Percentiles rank a stretch among this genome's conserved stretches.
phyloP scores from a whole-genome alignment of 164 flowering plant genomes.

The Piper longum region DNA sequence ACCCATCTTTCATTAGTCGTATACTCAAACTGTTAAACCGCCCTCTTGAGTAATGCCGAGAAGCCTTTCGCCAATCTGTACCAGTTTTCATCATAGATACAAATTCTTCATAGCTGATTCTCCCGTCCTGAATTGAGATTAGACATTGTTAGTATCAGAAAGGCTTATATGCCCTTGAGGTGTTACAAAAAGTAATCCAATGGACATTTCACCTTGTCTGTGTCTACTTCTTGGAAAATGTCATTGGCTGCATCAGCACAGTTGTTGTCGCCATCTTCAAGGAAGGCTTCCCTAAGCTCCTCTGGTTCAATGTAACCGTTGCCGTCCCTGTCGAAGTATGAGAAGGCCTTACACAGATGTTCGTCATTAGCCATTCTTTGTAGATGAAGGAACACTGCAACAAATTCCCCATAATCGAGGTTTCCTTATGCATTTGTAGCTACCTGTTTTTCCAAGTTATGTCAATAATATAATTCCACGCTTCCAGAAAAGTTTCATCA shows the following conservation, averaged over 20 bases:
- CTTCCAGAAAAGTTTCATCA: no score
- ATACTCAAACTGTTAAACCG: conserved; percentile 85
- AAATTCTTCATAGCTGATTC: conserved; percentile 81
- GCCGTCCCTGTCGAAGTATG: conserved; percentile 68
- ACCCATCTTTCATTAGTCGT: conserved; percentile 86
- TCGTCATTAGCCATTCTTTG: conserved; percentile 80
- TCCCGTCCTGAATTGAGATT: conserved; percentile 53
- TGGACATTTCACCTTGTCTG: conserved; percentile 51
- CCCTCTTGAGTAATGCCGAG: conserved; percentile 88
- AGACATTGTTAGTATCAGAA: background rate
- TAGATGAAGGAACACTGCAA: conserved; percentile 32
- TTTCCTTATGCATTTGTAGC: conserved; percentile 63
- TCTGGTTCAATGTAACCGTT: conserved; percentile 71
- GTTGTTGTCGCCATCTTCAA: conserved; percentile 66
- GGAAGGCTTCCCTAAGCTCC: conserved; percentile 61
- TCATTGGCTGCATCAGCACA: conserved; percentile 58
- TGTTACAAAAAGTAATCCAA: background rate
- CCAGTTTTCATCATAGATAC: conserved; percentile 96
- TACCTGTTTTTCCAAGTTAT: conserved; percentile 30
- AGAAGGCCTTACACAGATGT: conserved; percentile 74
- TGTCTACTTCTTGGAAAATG: conserved; percentile 85
- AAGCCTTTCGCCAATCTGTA: conserved; percentile 96
- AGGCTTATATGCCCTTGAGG: background rate
- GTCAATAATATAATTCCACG: background rate
- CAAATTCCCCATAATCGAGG: conserved; percentile 74